A percentile compares a stretch with the other conserved stretches of the same genome.
phyloP scores from a whole-genome alignment of 1,284 basidiomycete genomes.

The Boletus sp. region DNA sequence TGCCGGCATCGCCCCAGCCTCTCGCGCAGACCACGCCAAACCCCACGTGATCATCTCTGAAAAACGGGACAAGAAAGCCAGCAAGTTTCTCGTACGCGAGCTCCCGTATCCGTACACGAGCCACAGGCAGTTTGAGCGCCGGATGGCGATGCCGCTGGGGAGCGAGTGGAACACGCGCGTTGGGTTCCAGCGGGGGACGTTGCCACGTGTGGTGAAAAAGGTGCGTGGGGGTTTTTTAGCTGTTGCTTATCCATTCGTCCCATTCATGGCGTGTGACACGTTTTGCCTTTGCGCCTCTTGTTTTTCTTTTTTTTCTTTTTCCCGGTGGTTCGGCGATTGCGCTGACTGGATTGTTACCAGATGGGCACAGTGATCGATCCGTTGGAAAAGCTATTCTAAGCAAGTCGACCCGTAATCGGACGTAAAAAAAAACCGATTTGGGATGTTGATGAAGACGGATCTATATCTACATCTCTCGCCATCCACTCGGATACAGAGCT shows the following conservation, averaged over 20 bases:
- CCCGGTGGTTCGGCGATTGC: background rate
- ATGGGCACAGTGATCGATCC: constrained; percentile 77
- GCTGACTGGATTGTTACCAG: constrained; percentile 34
- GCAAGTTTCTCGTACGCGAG: constrained; percentile 84
- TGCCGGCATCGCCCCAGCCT: constrained; percentile 71
- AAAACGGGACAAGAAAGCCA: constrained; percentile 89
- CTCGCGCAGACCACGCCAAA: constrained; percentile 82
- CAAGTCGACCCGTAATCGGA: too few species aligned
- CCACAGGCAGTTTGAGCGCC: constrained; percentile 83
- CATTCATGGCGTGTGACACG: too few species aligned
- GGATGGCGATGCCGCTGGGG: constrained; percentile 78
- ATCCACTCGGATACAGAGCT: too few species aligned
- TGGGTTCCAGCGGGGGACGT: constrained; percentile 80
- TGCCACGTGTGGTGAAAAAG: constrained; percentile 86
- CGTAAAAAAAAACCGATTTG: too few species aligned
- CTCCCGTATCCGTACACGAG: constrained; percentile 93
- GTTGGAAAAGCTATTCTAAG: constrained; percentile 54
- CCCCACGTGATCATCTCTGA: constrained; percentile 93
- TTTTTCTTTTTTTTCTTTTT: background rate
- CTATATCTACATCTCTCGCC: too few species aligned
- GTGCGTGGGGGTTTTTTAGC: too few species aligned
- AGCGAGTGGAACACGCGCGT: constrained; percentile 91
- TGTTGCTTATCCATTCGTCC: too few species aligned
- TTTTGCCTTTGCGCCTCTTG: too few species aligned
- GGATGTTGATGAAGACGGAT: too few species aligned